A percentile compares a stretch with the other conserved stretches of the same genome.
Conservation (phyloP, 768 basidiomycete species). For the Kwoniella sp. region DNA sequence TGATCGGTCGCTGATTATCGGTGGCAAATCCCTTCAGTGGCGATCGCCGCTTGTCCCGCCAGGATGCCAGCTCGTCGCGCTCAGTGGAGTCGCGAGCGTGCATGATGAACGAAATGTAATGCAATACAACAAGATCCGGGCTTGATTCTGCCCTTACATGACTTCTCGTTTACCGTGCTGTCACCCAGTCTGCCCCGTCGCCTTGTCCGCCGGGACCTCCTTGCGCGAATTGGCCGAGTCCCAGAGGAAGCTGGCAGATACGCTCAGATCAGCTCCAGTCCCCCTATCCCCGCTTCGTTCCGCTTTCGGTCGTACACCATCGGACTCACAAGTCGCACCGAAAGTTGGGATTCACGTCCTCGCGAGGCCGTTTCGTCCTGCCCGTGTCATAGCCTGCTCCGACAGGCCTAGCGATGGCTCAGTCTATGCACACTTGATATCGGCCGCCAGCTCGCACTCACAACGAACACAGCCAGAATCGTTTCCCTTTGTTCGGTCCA, state of each 20-base stretch:
- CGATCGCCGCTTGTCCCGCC: too few species aligned
- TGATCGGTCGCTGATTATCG: too few species aligned
- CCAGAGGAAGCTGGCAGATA: constrained; percentile 43
- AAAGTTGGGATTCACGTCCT: constrained; percentile 48
- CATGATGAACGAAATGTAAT: too few species aligned
- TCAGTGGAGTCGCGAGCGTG: too few species aligned
- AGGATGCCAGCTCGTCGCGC: too few species aligned
- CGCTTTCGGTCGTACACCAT: too few species aligned
- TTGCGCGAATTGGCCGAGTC: constrained; percentile 44
- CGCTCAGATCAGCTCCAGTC: not conserved
- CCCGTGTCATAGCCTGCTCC: constrained; percentile 49
- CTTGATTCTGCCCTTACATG: too few species aligned
- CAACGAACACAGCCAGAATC: constrained; percentile 50
- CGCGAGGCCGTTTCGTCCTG: constrained; percentile 40
- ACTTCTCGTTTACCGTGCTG: too few species aligned
- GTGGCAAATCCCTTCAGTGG: too few species aligned
- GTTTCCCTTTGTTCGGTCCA: constrained; percentile 48
- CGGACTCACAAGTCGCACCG: constrained; percentile 48
- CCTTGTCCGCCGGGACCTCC: constrained; percentile 5
- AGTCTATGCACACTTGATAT: not conserved
- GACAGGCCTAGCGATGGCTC: constrained; percentile 37
- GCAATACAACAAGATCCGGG: too few species aligned
- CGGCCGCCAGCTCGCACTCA: constrained; percentile 14
- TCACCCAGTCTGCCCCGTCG: too few species aligned
- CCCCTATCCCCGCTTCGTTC: not conserved